Percentiles rank a stretch among this genome's conserved stretches.
Conservation (phyloP, 495 filamentous ascomycete species). For the Podospora tetraspora region DNA sequence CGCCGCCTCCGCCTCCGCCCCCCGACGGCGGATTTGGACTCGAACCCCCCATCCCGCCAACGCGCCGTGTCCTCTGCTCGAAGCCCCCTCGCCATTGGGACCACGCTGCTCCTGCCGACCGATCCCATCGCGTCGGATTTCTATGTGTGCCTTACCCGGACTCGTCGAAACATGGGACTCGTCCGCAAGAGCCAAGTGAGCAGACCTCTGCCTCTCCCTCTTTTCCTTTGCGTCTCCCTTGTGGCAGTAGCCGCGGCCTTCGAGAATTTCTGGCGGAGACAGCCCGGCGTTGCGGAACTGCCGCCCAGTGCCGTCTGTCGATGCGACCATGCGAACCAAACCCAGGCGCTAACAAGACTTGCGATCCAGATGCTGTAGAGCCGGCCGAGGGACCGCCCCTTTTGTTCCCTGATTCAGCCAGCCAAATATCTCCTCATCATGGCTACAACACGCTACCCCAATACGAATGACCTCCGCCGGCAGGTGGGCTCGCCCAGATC, state of each 20-base stretch:
- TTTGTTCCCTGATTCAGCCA: slow-evolving; percentile 12
- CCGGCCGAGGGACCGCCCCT: slow-evolving; percentile 20
- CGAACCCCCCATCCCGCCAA: background rate
- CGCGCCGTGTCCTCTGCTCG: background rate
- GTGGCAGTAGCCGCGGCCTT: background rate
- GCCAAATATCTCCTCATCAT: slow-evolving; percentile 24
- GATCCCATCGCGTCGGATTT: slow-evolving; percentile 7
- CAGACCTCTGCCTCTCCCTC: background rate
- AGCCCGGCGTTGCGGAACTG: background rate
- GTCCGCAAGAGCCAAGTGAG: slow-evolving; percentile 34
- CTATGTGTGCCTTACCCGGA: slow-evolving; percentile 30
- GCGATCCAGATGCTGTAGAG: slow-evolving; percentile 28
- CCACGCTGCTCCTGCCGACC: background rate
- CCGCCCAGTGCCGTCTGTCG: background rate
- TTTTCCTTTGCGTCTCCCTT: background rate
- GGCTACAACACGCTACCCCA: slow-evolving; percentile 40
- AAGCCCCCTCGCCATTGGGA: background rate
- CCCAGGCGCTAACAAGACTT: slow-evolving; percentile 11
- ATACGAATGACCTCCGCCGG: slow-evolving; percentile 40
- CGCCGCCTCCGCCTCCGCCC: background rate
- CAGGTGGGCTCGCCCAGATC: slow-evolving; percentile 49
- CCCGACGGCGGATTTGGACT: background rate
- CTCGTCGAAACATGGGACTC: slow-evolving; percentile 32
- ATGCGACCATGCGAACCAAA: background rate
- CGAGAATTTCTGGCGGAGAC: background rate